Conservation (phyloP, 2,329 filamentous ascomycete species). For the Chaetomium globosum region DNA sequence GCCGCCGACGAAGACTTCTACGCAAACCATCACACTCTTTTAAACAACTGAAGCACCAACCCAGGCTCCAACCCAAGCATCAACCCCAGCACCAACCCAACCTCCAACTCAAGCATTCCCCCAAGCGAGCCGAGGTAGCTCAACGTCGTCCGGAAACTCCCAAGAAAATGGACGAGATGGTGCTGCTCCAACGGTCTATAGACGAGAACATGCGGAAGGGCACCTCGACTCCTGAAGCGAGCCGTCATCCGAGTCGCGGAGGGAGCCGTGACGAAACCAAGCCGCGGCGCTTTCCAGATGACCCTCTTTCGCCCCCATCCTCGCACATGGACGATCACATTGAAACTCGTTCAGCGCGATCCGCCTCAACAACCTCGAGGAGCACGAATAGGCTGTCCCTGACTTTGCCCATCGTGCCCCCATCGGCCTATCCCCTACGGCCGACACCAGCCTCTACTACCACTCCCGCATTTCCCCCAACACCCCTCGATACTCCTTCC, state of each 20-base stretch:
- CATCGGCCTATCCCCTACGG: constrained; percentile 55
- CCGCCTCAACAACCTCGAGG: constrained; percentile 56
- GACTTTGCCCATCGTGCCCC: constrained; percentile 62
- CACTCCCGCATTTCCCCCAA: constrained; percentile 51
- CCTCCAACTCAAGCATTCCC: not conserved
- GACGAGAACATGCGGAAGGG: constrained; percentile 34
- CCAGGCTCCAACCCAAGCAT: no score
- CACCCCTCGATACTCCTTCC: constrained; percentile 52
- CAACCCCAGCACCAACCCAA: no score
- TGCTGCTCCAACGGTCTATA: constrained; percentile 35
- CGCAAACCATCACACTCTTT: constrained; percentile 35
- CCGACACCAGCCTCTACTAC: constrained; percentile 53
- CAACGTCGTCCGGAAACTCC: constrained; percentile 11
- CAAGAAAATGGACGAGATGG: constrained; percentile 33
- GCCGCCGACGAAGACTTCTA: constrained; percentile 36
- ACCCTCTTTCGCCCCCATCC: constrained; percentile 44
- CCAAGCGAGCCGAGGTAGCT: constrained; percentile 20
- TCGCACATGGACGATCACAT: constrained; percentile 44
- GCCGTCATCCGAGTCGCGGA: constrained; percentile 23
- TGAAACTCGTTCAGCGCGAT: constrained; percentile 53
- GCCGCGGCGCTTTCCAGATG: constrained; percentile 40
- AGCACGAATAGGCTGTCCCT: constrained; percentile 62
- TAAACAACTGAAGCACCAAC: not conserved
- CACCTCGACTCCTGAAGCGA: constrained; percentile 23
- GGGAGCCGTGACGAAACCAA: constrained; percentile 33